These are phyloP conservation scores for Leccinum subgranulosum DNA, from an alignment of 768 basidiomycete genomes.

Conservation along the genomic window DNA sequence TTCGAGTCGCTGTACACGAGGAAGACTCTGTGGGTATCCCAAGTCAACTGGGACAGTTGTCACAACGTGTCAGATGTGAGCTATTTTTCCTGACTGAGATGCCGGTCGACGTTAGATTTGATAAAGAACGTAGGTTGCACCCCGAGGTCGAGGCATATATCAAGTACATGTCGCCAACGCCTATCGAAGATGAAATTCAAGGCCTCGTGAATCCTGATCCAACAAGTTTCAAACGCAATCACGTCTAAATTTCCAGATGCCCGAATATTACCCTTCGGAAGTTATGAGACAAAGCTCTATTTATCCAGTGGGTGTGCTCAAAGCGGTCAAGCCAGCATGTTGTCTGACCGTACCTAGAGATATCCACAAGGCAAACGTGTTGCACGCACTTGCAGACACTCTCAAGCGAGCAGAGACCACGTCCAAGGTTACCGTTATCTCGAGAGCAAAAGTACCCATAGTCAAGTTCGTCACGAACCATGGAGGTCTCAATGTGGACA, in stretches of 20 bases:
- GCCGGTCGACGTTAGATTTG: conserved; percentile 2
- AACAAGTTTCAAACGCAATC: conserved; percentile 66
- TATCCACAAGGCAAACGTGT: conserved; percentile 78
- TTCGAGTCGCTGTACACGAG: conserved; percentile 49
- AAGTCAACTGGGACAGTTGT: conserved; percentile 71
- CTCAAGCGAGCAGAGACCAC: conserved; percentile 75
- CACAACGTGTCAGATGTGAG: conserved; percentile 78
- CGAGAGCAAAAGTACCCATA: conserved; percentile 94
- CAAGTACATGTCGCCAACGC: conserved; percentile 83
- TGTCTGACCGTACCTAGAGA: conserved; percentile 53
- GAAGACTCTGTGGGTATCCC: conserved; percentile 64
- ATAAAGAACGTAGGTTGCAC: conserved; percentile 59
- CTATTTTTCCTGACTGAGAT: conserved; percentile 14
- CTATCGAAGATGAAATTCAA: conserved; percentile 82
- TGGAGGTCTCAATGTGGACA: conserved; percentile 86
- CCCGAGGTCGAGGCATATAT: conserved; percentile 83
- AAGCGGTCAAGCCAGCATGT: background rate
- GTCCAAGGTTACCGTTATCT: conserved; percentile 79
- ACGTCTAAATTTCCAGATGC: conserved; percentile 73
- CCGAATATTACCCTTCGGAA: conserved; percentile 82
- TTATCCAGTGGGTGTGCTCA: conserved; percentile 57
- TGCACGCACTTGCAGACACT: conserved; percentile 75
- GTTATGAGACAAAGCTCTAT: conserved; percentile 90
- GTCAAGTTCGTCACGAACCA: conserved; percentile 87
- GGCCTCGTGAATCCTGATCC: conserved; percentile 67